A percentile compares a stretch with the other conserved stretches of the same genome.
Conservation (phyloP, 768 basidiomycete species). For the Amanita thiersii region DNA sequence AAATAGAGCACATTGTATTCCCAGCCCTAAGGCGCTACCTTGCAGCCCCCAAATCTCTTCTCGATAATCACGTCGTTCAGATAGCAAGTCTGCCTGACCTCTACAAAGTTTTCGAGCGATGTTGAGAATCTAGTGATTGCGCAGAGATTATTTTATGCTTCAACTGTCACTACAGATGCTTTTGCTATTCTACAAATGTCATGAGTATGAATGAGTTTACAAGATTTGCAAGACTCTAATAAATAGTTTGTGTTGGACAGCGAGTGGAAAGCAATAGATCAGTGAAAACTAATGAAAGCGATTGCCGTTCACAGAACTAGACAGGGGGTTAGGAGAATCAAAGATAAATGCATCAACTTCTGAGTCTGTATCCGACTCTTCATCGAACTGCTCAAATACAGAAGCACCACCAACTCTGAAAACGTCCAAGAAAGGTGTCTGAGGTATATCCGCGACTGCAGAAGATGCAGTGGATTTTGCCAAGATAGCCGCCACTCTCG, state of each 20-base stretch:
- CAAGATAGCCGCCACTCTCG: constrained; percentile 74
- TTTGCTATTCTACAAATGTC: constrained; percentile 2
- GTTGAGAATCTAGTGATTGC: constrained; percentile 31
- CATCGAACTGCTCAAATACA: constrained; percentile 38
- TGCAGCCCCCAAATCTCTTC: constrained; percentile 52
- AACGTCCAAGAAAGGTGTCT: constrained; percentile 74
- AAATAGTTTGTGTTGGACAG: constrained; percentile 9
- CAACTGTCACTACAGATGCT: constrained; percentile 1
- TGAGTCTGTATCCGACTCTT: constrained; percentile 39
- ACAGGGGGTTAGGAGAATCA: constrained; percentile 42
- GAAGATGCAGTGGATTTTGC: constrained; percentile 65
- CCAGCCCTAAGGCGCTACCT: constrained; percentile 79
- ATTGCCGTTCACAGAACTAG: constrained; percentile 37
- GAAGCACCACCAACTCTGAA: constrained; percentile 49
- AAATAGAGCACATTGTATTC: constrained; percentile 87
- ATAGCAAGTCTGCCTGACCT: constrained; percentile 87
- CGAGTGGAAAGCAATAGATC: constrained; percentile 10
- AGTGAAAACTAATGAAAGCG: constrained; percentile 23
- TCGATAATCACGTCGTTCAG: constrained; percentile 74
- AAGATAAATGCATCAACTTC: constrained; percentile 57
- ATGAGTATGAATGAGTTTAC: neutral
- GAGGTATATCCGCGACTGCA: constrained; percentile 48
- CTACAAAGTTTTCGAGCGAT: constrained; percentile 92
- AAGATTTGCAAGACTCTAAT: constrained; percentile 9
- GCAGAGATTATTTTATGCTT: constrained; percentile 1